These are phyloP conservation scores for Prunus davidiana DNA, from an alignment of 306 rosid species.

Conservation along the genomic window DNA sequence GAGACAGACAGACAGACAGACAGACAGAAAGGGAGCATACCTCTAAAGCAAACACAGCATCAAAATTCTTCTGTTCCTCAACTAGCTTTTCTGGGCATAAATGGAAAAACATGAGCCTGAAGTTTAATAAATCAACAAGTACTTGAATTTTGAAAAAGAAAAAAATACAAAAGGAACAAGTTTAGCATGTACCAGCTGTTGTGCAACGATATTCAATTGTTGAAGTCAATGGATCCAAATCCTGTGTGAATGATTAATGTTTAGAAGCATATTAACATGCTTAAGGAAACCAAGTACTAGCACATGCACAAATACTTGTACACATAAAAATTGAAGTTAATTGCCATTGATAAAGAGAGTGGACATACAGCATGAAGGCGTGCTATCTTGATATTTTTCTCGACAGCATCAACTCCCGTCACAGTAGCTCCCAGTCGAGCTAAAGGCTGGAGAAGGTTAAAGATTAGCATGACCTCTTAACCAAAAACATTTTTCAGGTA, in stretches of 20 bases:
- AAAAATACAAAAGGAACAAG: slow-evolving; percentile 8
- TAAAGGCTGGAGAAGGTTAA: slow-evolving; percentile 59
- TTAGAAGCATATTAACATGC: slow-evolving; percentile 9
- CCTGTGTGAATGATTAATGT: slow-evolving; percentile 38
- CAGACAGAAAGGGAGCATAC: slow-evolving; percentile 27
- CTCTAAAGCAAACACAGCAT: slow-evolving; percentile 87
- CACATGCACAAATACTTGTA: not conserved
- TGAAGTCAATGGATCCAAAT: slow-evolving; percentile 76
- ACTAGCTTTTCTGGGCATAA: slow-evolving; percentile 71
- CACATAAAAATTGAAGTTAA: not conserved
- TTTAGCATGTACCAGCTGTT: slow-evolving; percentile 73
- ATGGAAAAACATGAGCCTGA: slow-evolving; percentile 6
- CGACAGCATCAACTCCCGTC: slow-evolving; percentile 79
- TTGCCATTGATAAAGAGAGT: slow-evolving; percentile 10
- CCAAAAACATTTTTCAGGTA: not conserved
- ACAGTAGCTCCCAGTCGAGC: slow-evolving; percentile 93
- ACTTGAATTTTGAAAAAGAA: not conserved
- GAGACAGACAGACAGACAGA: too few species aligned
- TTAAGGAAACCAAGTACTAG: not conserved
- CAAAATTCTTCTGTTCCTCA: slow-evolving; percentile 73
- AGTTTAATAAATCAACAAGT: not conserved
- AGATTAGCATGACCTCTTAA: slow-evolving; percentile 12
- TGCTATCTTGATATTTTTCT: slow-evolving; percentile 88
- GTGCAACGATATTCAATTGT: slow-evolving; percentile 73
- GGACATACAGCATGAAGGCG: slow-evolving; percentile 80